A percentile compares a stretch with the other conserved stretches of the same genome.
These are phyloP conservation scores for Gossypium davidsonii DNA, from an alignment of 441 rosid species.

Conservation along the genomic window DNA sequence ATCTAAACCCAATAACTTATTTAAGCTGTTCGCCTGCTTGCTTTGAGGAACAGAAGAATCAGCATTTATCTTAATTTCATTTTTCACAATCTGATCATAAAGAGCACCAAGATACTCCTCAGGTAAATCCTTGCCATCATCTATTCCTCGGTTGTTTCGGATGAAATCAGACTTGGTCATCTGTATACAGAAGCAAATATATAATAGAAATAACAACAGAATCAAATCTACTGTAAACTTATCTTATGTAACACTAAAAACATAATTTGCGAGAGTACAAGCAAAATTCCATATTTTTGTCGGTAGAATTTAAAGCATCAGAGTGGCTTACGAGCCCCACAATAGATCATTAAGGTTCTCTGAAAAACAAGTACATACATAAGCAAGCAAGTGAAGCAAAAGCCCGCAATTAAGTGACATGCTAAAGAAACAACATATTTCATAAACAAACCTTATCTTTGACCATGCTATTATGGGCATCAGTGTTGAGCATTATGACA, in stretches of 20 bases:
- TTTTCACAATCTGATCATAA: conserved; percentile 85
- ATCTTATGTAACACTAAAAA: conserved; percentile 1
- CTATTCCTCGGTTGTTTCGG: conserved; percentile 90
- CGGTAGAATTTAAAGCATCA: background rate
- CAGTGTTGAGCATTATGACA: conserved; percentile 96
- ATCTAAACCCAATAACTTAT: conserved; percentile 83
- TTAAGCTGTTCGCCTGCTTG: conserved; percentile 83
- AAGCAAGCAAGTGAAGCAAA: conserved; percentile 6
- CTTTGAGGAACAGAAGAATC: conserved; percentile 76
- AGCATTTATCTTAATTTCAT: conserved; percentile 88
- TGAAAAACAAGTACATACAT: background rate
- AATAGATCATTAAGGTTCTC: background rate
- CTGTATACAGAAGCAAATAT: conserved; percentile 39
- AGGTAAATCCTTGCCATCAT: conserved; percentile 96
- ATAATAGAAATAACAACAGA: conserved; percentile 22
- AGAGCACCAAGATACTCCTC: conserved; percentile 78
- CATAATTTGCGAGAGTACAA: background rate
- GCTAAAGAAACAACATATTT: conserved; percentile 17
- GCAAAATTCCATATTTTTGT: background rate
- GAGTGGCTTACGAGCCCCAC: background rate
- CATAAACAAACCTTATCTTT: conserved; percentile 80
- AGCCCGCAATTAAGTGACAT: conserved; percentile 6
- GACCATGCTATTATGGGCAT: conserved; percentile 96
- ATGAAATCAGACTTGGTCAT: conserved; percentile 91
- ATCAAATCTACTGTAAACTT: conserved; percentile 9